Evolutionary conservation across 2,329 filamentous ascomycete species (phyloP).

Genomic region (Cladobotryum protrusum): DNA sequence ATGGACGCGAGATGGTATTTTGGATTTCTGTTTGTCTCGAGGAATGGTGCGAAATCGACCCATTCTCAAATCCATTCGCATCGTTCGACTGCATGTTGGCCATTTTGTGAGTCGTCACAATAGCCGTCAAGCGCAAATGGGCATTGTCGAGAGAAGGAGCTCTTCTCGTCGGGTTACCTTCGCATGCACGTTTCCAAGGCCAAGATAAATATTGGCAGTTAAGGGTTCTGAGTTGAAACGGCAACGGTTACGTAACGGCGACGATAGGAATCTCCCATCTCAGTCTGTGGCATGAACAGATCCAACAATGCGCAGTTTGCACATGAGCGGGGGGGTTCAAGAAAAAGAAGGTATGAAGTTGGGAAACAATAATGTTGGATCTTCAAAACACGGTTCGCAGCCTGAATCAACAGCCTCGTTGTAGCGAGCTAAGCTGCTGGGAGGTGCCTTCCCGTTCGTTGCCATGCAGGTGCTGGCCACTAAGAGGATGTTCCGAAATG

Average conservation of each 20-base stretch:
- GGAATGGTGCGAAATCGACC: slow-evolving; percentile 21
- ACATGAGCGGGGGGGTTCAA: slow-evolving; percentile 2
- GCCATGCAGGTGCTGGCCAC: slow-evolving; percentile 1
- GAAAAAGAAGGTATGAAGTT: slow-evolving; percentile 5
- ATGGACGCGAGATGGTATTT: slow-evolving; percentile 36
- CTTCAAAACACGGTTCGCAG: slow-evolving; percentile 5
- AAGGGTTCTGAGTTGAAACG: no score
- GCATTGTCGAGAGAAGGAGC: slow-evolving; percentile 24
- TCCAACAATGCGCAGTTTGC: no score
- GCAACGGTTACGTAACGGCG: no score
- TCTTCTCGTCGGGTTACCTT: not conserved
- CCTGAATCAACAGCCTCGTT: slow-evolving; percentile 15
- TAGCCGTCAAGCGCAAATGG: slow-evolving; percentile 19
- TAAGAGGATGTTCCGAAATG: slow-evolving; percentile 19
- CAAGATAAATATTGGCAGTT: no score
- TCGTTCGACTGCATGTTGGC: slow-evolving; percentile 25
- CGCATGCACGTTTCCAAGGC: no score
- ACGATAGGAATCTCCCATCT: no score
- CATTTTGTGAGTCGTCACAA: slow-evolving; percentile 24
- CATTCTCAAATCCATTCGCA: slow-evolving; percentile 29
- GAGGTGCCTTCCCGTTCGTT: slow-evolving; percentile 5
- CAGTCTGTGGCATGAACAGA: no score
- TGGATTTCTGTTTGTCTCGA: slow-evolving; percentile 16
- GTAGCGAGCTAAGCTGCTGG: slow-evolving; percentile 5
- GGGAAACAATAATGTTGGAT: not conserved